Evolutionary conservation across 2,329 filamentous ascomycete species (phyloP).

Genomic region (Beauveria pseudobassiana): DNA sequence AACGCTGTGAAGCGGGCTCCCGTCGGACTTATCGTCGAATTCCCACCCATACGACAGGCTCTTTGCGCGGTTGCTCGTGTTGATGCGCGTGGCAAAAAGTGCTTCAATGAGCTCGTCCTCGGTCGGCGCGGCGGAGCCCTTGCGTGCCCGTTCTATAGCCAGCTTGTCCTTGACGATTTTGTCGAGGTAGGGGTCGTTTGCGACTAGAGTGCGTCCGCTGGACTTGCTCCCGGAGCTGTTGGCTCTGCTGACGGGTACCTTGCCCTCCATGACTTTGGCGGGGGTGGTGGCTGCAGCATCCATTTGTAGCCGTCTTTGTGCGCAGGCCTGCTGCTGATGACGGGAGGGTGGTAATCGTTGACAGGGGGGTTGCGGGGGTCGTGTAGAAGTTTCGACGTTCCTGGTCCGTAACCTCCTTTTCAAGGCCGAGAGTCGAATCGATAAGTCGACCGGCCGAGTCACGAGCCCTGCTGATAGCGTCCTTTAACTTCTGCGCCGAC

Average conservation of each 20-base stretch:
- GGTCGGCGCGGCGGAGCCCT: slow-evolving; percentile 29
- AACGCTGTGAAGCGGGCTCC: slow-evolving; percentile 21
- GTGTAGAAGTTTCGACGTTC: slow-evolving; percentile 54
- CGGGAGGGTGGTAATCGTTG: slow-evolving; percentile 79
- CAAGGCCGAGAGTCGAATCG: slow-evolving; percentile 44
- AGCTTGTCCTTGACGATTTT: slow-evolving; percentile 38
- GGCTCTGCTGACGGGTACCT: slow-evolving; percentile 60
- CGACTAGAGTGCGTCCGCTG: slow-evolving; percentile 36
- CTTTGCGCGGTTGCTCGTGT: slow-evolving; percentile 26
- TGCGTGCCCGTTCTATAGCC: slow-evolving; percentile 38
- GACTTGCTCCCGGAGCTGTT: slow-evolving; percentile 48
- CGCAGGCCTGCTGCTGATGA: slow-evolving; percentile 67
- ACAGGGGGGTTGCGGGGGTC: slow-evolving; percentile 60
- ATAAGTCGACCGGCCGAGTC: slow-evolving; percentile 47
- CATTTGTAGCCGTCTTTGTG: slow-evolving; percentile 67
- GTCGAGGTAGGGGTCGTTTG: slow-evolving; percentile 35
- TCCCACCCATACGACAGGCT: slow-evolving; percentile 30
- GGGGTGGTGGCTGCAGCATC: slow-evolving; percentile 92
- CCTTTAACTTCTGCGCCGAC: slow-evolving; percentile 47
- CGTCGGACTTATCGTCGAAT: slow-evolving; percentile 25
- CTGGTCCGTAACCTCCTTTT: slow-evolving; percentile 45
- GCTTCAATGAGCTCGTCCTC: slow-evolving; percentile 39
- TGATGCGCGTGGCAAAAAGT: slow-evolving; percentile 28
- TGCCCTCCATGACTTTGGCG: slow-evolving; percentile 85
- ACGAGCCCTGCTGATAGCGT: slow-evolving; percentile 51